Conservation (phyloP, 2,329 filamentous ascomycete genomes). For the Penicillium nordicum region DNA sequence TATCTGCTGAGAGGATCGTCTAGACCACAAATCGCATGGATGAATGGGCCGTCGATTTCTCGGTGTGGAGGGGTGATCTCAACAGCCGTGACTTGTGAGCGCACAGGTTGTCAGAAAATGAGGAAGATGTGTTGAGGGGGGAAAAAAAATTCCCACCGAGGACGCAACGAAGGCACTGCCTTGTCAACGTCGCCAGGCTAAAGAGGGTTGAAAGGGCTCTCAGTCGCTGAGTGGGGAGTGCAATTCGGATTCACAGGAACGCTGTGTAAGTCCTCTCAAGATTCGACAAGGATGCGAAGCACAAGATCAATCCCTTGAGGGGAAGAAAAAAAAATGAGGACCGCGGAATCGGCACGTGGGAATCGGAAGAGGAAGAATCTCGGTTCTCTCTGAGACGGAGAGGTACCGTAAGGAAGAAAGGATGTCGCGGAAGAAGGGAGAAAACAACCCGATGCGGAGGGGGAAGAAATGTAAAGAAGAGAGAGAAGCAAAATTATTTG, state of each 20-base stretch:
- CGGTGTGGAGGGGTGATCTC: constrained; percentile 8
- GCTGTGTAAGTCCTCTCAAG: not conserved
- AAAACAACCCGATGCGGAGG: constrained; percentile 16
- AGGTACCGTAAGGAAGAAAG: constrained; percentile 5
- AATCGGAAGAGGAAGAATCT: not conserved
- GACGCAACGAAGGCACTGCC: constrained; percentile 17
- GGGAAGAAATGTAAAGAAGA: constrained; percentile 20
- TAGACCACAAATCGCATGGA: constrained; percentile 30
- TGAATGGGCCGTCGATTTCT: constrained; percentile 8
- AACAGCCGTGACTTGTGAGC: constrained; percentile 11
- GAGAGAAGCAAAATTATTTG: constrained; percentile 30
- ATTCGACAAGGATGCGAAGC: constrained; percentile 6
- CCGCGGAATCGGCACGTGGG: constrained; percentile 31
- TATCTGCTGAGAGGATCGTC: constrained; percentile 7
- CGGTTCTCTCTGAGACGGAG: constrained; percentile 7
- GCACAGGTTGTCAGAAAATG: constrained; percentile 11
- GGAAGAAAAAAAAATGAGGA: not conserved
- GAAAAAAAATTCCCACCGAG: constrained; percentile 3
- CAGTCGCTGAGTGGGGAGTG: not conserved
- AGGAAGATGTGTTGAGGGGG: not conserved
- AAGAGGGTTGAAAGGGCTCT: not conserved
- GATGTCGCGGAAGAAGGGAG: constrained; percentile 13
- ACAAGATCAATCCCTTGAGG: constrained; percentile 19
- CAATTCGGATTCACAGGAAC: constrained; percentile 11
- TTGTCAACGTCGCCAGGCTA: constrained; percentile 12